Evolutionary conservation across 2,329 filamentous ascomycete species (phyloP).

Genomic region (Sarocladiaceae sp.): DNA sequence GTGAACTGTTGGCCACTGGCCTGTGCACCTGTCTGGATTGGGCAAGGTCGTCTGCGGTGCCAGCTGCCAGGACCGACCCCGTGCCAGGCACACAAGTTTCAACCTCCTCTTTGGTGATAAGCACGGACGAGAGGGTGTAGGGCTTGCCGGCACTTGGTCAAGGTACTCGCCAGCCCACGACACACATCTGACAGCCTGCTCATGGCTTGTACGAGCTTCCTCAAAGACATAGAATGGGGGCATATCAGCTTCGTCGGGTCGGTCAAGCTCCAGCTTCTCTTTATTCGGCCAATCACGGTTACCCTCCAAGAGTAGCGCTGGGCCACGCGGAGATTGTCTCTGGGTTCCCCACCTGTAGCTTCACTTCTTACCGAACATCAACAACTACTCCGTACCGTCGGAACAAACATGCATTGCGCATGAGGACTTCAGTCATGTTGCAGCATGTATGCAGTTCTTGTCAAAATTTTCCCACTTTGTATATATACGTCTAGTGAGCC

Average conservation of each 20-base stretch:
- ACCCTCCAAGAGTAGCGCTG: not conserved
- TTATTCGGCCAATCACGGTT: not conserved
- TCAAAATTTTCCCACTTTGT: too few species aligned
- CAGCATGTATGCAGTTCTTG: too few species aligned
- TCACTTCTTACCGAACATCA: too few species aligned
- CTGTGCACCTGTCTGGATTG: not conserved
- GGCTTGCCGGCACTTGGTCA: constrained; percentile 1
- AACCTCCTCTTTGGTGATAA: not conserved
- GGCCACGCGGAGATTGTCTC: constrained; percentile 6
- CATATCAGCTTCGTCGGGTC: not conserved
- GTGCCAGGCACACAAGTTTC: constrained; percentile 3
- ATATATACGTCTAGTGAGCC: constrained; percentile 41
- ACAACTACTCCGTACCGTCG: too few species aligned
- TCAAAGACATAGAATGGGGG: not conserved
- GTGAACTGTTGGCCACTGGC: constrained; percentile 7
- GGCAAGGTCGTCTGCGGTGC: not conserved
- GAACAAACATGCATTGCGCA: too few species aligned
- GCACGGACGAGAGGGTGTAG: not conserved
- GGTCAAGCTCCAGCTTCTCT: not conserved
- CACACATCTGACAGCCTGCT: not conserved
- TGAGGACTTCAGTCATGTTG: too few species aligned
- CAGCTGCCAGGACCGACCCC: not conserved
- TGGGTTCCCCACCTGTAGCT: not conserved
- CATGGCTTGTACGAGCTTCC: not conserved
- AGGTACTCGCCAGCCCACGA: not conserved